A percentile compares a stretch with the other conserved stretches of the same genome.
Evolutionary conservation across 1,284 basidiomycete genomes (phyloP).

Genomic region (Clitocybe nebularis): DNA sequence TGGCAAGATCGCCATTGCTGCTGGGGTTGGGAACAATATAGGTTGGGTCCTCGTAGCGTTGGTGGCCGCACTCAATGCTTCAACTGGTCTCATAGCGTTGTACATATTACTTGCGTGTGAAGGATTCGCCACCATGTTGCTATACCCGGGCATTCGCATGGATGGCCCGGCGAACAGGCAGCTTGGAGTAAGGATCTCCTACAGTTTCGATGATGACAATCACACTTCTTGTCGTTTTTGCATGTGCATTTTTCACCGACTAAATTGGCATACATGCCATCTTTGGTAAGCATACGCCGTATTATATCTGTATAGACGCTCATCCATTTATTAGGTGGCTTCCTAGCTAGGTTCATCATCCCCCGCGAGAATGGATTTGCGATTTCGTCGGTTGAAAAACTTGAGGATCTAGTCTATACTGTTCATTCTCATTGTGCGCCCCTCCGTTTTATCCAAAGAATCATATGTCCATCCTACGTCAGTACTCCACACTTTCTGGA

Average conservation of each 20-base stretch:
- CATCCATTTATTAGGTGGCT: constrained; percentile 55
- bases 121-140: constrained; percentile 71
- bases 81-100: constrained; percentile 71
- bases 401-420: constrained; percentile 78
- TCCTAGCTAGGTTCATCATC: constrained; percentile 85
- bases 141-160: constrained; percentile 68
- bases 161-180: constrained; percentile 68
- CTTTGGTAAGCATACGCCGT: too few species aligned
- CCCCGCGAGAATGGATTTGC: constrained; percentile 86
- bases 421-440: constrained; percentile 77
- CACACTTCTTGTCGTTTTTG: constrained; percentile 73
- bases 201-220: constrained; percentile 77
- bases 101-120: constrained; percentile 77
- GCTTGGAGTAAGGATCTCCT: constrained; percentile 70
- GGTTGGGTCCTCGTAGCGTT: constrained; percentile 76
- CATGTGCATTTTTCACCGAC: constrained; percentile 86
- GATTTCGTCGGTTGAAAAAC: constrained; percentile 69
- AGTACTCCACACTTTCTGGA: constrained; percentile 85
- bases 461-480: constrained; percentile 6
- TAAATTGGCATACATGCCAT: constrained; percentile 76
- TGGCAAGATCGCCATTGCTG: constrained; percentile 89
- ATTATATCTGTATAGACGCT: too few species aligned
- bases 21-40: constrained; percentile 91
- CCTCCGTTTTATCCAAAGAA: neutral
- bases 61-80: constrained; percentile 84